A percentile compares a stretch with the other conserved stretches of the same genome.
Conservation (phyloP, 2,329 filamentous ascomycete species). For the Colletotrichum tanaceti region DNA sequence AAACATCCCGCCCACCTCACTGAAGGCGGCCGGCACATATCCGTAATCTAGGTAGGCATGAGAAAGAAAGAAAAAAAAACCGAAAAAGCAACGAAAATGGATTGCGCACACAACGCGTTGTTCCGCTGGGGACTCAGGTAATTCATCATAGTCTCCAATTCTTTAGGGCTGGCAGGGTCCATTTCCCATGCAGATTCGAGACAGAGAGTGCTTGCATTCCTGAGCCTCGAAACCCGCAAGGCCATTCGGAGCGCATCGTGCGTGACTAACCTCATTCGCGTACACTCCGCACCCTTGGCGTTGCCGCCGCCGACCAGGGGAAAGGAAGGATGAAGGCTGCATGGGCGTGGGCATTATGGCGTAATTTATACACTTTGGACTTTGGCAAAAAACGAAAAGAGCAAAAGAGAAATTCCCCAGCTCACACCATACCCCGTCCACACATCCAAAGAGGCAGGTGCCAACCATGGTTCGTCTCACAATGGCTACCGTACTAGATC, state of each 20-base stretch:
- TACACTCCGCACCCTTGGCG: background rate
- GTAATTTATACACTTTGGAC: slow-evolving; percentile 6
- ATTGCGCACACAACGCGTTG: background rate
- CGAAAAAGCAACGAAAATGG: background rate
- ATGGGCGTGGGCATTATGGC: background rate
- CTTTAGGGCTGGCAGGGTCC: slow-evolving; percentile 14
- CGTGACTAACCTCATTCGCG: background rate
- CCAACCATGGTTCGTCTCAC: background rate
- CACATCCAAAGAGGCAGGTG: background rate
- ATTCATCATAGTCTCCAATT: slow-evolving; percentile 9
- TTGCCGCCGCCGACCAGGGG: background rate
- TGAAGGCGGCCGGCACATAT: background rate
- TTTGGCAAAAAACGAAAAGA: background rate
- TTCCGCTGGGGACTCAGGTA: background rate
- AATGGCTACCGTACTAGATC: too few relatives aligned
- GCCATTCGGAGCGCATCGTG: background rate
- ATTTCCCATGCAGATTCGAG: background rate
- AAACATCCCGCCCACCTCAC: background rate
- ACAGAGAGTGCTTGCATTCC: background rate
- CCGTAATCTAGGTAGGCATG: too few relatives aligned
- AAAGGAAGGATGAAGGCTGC: background rate
- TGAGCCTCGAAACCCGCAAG: background rate
- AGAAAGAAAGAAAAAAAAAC: background rate
- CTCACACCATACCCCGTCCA: too few relatives aligned
- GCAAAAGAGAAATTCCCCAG: too few relatives aligned